Evolutionary conservation across 2,329 filamentous ascomycete species (phyloP), one percentile per base, ranked within the genome.

Genomic region (Fusarium xylarioides): DNA sequence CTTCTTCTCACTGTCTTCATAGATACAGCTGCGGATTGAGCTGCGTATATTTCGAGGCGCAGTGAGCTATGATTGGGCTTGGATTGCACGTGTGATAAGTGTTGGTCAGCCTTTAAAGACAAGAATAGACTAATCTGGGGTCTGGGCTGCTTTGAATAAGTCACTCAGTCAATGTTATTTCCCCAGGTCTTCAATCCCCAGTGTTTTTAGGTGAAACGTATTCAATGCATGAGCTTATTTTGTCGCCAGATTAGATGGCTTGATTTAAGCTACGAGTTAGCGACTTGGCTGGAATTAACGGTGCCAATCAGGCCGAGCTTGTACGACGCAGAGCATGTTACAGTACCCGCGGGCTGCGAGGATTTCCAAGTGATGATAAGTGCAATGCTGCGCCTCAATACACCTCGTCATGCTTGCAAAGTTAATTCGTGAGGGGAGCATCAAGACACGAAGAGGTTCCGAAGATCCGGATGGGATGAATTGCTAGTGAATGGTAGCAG

Each of bases 11-110:
- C 7, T 28, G 15, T 30, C 50, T 26, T 57, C 14, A 30, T 26
- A 21, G 1, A 23, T 21, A 57, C 34, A 49, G 46, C 58, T 63
- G 53, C 62, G 44, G 49, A 40, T 43, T 43, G 42, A 52, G 32
- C 68, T 73, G 70, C 72, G 72, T 70, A 56, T 44, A 61, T 68
- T 56, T 60, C 42, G 73, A 63, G 73, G 73, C 73, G 73, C 73
- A 75, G 66, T 40, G 28, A 26, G 23, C 32, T 30, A 50, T 58
- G 64, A 72, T 69, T 72, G 69, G 59, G 35, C 35, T 38, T 26
- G 30, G 19, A 35, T 43, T 56, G 52, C 71, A 74, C 57, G 71
- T 70, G 68, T 28, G 54, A 44, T 23, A 37, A 42, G 28, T 40
- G 61, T 67, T 73, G 69, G 72, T 54, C 55, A 68, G 70, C 64